Percentiles rank a stretch among this genome's conserved stretches.
Conservation (phyloP, 495 filamentous ascomycete genomes). For the Cercophora samala region DNA sequence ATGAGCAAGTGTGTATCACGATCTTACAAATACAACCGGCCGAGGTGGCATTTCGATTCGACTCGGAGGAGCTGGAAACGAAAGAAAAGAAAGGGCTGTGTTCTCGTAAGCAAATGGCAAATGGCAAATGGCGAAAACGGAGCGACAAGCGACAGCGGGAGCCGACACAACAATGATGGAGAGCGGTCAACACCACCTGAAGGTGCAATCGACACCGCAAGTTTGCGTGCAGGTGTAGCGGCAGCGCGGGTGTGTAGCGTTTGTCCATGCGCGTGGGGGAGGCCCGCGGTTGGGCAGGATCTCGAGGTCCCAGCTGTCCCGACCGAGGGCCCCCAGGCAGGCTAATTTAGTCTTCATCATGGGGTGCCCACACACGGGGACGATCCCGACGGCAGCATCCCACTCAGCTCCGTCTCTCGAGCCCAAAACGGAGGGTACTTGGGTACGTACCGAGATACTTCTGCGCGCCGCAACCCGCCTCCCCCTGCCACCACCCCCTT, state of each 20-base stretch:
- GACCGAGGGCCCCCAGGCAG: conserved; percentile 1
- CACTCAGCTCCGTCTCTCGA: background rate
- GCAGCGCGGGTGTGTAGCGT: conserved; percentile 5
- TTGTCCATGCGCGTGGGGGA: conserved; percentile 13
- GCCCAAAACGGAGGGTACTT: conserved; percentile 1
- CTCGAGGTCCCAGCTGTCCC: background rate
- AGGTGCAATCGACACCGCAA: conserved; percentile 4
- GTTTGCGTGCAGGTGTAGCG: background rate
- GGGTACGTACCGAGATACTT: conserved; percentile 5
- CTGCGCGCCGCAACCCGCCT: conserved; percentile 7
- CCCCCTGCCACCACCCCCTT: conserved; percentile 6
- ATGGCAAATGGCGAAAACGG: conserved; percentile 2
- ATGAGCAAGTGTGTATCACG: background rate
- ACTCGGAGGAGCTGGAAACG: background rate
- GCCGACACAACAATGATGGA: background rate
- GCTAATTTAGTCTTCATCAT: background rate
- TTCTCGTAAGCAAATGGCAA: no score
- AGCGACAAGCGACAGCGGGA: background rate
- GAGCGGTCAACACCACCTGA: conserved; percentile 8
- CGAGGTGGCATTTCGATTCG: background rate
- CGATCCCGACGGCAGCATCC: conserved; percentile 3
- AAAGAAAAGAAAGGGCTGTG: background rate
- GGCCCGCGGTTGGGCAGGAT: conserved; percentile 5
- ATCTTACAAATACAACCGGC: conserved; percentile 1
- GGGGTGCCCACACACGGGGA: conserved; percentile 1